A percentile compares a stretch with the other conserved stretches of the same genome.
Evolutionary conservation across 2,329 filamentous ascomycete genomes (phyloP).

Genomic region (Arthrobotrys megalospora): DNA sequence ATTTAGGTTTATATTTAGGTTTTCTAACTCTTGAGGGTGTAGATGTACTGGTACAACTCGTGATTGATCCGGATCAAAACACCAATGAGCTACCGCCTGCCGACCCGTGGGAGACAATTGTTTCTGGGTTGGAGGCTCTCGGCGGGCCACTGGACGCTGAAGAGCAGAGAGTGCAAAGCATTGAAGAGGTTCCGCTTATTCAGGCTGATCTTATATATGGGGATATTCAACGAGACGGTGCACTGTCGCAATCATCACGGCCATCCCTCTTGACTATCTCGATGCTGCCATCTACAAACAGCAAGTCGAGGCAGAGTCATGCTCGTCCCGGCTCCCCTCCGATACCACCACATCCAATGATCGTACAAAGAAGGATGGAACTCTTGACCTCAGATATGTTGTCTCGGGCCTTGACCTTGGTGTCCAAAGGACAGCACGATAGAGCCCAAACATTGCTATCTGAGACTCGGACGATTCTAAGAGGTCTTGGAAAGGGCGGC

Average conservation of each 20-base stretch:
- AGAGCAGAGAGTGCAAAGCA: slow-evolving; percentile 83
- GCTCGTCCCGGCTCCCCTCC: slow-evolving; percentile 76
- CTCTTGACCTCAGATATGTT: slow-evolving; percentile 98
- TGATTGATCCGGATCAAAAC: slow-evolving; percentile 88
- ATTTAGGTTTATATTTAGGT: neutral
- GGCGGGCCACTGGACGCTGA: slow-evolving; percentile 90
- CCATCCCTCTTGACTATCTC: slow-evolving; percentile 95
- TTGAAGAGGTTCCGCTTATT: slow-evolving; percentile 94
- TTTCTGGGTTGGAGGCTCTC: slow-evolving; percentile 93
- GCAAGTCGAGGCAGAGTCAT: slow-evolving; percentile 73
- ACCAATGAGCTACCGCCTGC: slow-evolving; percentile 88
- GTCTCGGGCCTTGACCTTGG: slow-evolving; percentile 88
- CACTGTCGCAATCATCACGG: slow-evolving; percentile 85
- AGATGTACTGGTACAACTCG: slow-evolving; percentile 93
- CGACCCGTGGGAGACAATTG: slow-evolving; percentile 96
- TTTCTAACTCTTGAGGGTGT: slow-evolving; percentile 65
- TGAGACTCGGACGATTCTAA: slow-evolving; percentile 94
- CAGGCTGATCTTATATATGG: slow-evolving; percentile 95
- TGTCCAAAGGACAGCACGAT: slow-evolving; percentile 92
- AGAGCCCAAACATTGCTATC: slow-evolving; percentile 91
- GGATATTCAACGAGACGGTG: slow-evolving; percentile 91
- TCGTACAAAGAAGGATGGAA: slow-evolving; percentile 98
- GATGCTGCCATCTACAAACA: slow-evolving; percentile 83
- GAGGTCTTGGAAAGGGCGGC: slow-evolving; percentile 94
- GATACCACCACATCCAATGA: slow-evolving; percentile 93